Percentiles rank a stretch among this genome's conserved stretches.
Evolutionary conservation across 306 rosid genomes (phyloP).

Genomic region (Hippophae rhamnoides): DNA sequence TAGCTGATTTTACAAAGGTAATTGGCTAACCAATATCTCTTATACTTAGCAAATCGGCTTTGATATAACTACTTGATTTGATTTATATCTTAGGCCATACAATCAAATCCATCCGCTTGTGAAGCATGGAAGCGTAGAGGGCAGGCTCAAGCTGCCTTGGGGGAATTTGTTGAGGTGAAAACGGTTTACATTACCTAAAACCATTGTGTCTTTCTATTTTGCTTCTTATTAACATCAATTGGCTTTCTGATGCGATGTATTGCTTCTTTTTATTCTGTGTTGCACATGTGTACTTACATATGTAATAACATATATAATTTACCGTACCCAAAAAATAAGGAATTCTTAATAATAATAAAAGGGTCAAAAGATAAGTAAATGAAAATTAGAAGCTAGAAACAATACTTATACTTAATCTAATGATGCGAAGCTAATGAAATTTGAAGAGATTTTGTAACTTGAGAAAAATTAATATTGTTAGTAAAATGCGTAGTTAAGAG

Average conservation of each 20-base stretch:
- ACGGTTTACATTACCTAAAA: slow-evolving; percentile 13
- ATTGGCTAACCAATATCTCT: slow-evolving; percentile 17
- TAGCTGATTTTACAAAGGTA: slow-evolving; percentile 92
- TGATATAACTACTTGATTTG: slow-evolving; percentile 9
- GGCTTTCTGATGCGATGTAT: neutral
- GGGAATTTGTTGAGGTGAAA: slow-evolving; percentile 78
- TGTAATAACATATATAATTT: too few relatives aligned
- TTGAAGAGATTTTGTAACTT: too few relatives aligned
- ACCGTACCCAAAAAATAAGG: neutral
- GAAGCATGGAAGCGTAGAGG: slow-evolving; percentile 99
- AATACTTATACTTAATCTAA: too few relatives aligned
- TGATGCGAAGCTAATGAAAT: too few relatives aligned
- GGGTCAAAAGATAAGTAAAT: too few relatives aligned
- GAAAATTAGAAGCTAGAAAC: too few relatives aligned
- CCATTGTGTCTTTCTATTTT: slow-evolving; percentile 4
- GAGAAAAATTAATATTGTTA: too few relatives aligned
- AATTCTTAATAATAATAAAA: neutral
- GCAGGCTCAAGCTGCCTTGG: slow-evolving; percentile 98
- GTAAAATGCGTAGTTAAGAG: too few relatives aligned
- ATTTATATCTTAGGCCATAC: slow-evolving; percentile 61
- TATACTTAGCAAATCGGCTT: slow-evolving; percentile 11
- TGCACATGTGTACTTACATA: too few relatives aligned
- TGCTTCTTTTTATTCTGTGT: neutral
- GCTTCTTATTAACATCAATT: neutral
- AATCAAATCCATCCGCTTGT: slow-evolving; percentile 73